Conservation (phyloP, 2,329 filamentous ascomycete species). For the Cercospora zeae-maydis region DNA sequence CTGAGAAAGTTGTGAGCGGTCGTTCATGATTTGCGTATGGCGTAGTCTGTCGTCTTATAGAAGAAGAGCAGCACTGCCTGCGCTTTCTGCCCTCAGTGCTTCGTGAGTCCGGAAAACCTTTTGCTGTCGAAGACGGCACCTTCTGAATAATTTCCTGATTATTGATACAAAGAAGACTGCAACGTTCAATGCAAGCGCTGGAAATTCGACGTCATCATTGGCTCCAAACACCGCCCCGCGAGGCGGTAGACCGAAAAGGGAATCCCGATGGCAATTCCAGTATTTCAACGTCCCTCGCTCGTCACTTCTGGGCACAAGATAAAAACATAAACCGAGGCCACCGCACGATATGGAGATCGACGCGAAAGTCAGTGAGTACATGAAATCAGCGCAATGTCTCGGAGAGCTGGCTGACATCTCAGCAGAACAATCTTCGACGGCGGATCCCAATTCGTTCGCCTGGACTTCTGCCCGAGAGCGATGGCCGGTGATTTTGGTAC, state of each 20-base stretch:
- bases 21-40: background rate
- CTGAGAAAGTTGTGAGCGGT: background rate
- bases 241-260: background rate
- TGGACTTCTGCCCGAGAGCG: slow-evolving; percentile 78
- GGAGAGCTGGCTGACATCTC: slow-evolving; percentile 12
- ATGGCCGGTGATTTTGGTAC: slow-evolving; percentile 90
- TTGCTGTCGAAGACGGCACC: no score
- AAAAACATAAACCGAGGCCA: slow-evolving; percentile 13
- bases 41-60: background rate
- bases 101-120: no score
- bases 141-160: no score
- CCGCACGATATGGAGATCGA: slow-evolving; percentile 65
- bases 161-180: background rate
- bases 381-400: background rate
- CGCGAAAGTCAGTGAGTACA: slow-evolving; percentile 64
- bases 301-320: background rate
- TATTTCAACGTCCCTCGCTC: slow-evolving; percentile 8
- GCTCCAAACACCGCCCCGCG: background rate
- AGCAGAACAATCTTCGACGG: slow-evolving; percentile 71
- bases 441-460: slow-evolving; percentile 81
- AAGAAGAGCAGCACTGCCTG: background rate
- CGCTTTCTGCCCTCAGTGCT: background rate
- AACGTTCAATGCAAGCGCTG: background rate
- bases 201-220: background rate
- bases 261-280: background rate